A percentile compares a stretch with the other conserved stretches of the same genome.
Conservation (phyloP, 331 rosid species). For the Phaseolus coccineus region DNA sequence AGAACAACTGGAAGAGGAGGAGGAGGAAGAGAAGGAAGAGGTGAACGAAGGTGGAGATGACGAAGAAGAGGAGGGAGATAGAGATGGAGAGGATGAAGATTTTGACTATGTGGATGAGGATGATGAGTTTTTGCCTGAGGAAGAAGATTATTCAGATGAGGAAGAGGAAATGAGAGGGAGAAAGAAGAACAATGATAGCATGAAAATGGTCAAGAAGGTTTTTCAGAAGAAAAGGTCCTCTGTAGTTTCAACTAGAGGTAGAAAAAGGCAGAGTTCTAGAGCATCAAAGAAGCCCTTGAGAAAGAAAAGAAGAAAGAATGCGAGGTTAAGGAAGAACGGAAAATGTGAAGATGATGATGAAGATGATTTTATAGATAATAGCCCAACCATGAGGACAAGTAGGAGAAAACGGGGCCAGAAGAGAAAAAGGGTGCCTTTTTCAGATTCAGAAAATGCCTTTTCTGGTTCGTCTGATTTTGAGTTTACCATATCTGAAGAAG, state of each 20-base stretch:
- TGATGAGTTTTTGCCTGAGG: conserved; percentile 69
- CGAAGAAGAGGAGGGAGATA: conserved; percentile 19
- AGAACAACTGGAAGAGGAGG: conserved; percentile 45
- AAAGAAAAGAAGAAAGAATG: conserved; percentile 58
- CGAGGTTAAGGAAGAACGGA: conserved; percentile 46
- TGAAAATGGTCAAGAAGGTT: conserved; percentile 53
- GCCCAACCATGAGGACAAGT: conserved; percentile 40
- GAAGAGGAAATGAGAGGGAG: conserved; percentile 57
- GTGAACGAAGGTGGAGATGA: background rate
- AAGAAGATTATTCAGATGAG: conserved; percentile 69
- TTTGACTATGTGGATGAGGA: conserved; percentile 62
- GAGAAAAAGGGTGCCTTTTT: conserved; percentile 53
- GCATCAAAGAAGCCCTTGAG: conserved; percentile 65
- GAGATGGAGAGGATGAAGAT: conserved; percentile 55
- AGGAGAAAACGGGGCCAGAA: conserved; percentile 46
- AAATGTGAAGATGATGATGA: conserved; percentile 44
- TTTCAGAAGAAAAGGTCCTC: conserved; percentile 58
- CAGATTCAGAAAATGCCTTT: conserved; percentile 66
- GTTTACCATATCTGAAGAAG: conserved; percentile 94
- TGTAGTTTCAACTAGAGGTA: conserved; percentile 44
- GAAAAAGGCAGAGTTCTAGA: conserved; percentile 54
- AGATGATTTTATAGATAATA: conserved; percentile 55
- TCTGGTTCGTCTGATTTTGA: conserved; percentile 74
- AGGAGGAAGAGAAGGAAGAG: background rate
- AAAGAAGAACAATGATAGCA: conserved; percentile 55